These are phyloP conservation scores for Neofusicoccum parvum DNA, from an alignment of 2,329 filamentous ascomycete species.

Conservation along the genomic window DNA sequence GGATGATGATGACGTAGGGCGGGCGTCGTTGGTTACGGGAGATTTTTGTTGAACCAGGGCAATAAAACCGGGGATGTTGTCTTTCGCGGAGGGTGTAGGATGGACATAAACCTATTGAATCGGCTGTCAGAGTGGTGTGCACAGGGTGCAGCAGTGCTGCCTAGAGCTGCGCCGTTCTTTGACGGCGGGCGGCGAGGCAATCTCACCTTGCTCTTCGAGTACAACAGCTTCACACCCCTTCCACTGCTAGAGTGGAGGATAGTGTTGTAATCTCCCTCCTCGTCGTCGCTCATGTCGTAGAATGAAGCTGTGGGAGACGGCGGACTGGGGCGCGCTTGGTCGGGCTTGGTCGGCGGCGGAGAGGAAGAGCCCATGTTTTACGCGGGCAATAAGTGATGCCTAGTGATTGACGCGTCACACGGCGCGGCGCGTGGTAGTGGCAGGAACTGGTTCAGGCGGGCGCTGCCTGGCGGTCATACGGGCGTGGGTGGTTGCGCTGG, in stretches of 20 bases:
- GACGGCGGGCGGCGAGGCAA: constrained; percentile 25
- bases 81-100: constrained; percentile 86
- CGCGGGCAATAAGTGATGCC: neutral
- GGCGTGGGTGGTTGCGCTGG: neutral
- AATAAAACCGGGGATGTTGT: constrained; percentile 94
- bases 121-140: constrained; percentile 25
- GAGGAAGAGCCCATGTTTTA: constrained; percentile 9
- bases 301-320: constrained; percentile 83
- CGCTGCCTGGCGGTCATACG: constrained; percentile 8
- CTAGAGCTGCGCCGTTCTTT: constrained; percentile 10
- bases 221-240: constrained; percentile 88
- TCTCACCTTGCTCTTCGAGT: constrained; percentile 88
- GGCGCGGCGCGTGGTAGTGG: constrained; percentile 13
- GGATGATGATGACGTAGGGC: constrained; percentile 43
- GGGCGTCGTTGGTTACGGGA: constrained; percentile 31
- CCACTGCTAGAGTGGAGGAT: constrained; percentile 78
- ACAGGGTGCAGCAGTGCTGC: neutral
- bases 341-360: neutral
- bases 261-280: constrained; percentile 93
- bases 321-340: constrained; percentile 32
- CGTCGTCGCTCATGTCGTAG: constrained; percentile 95
- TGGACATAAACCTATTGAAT: constrained; percentile 82
- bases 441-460: constrained; percentile 7
- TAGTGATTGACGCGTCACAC: constrained; percentile 11
- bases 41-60: constrained; percentile 87